Percentiles rank a stretch among this genome's conserved stretches.
Evolutionary conservation across 2,329 filamentous ascomycete genomes (phyloP).

Genomic region (Didymella keratinophila): DNA sequence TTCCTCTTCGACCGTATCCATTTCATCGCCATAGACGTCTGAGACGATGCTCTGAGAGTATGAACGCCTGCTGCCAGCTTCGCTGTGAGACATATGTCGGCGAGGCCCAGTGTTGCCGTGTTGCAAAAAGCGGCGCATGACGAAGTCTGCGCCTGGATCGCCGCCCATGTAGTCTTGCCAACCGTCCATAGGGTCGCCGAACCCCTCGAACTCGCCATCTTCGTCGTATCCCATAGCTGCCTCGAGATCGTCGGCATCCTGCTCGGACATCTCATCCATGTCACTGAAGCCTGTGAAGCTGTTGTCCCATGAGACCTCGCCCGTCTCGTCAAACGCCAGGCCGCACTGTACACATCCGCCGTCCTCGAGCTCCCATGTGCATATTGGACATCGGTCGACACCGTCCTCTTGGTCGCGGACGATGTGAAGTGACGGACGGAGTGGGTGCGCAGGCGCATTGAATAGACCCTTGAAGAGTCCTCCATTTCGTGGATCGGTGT

Average conservation of each 20-base stretch:
- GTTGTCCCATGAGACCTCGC: slow-evolving; percentile 49
- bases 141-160: slow-evolving; percentile 40
- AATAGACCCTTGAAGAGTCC: slow-evolving; percentile 72
- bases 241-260: slow-evolving; percentile 50
- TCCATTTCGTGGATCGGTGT: slow-evolving; percentile 56
- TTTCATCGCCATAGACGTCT: slow-evolving; percentile 52
- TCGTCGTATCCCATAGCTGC: slow-evolving; percentile 55
- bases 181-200: slow-evolving; percentile 42
- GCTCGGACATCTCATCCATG: slow-evolving; percentile 54
- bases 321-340: slow-evolving; percentile 59
- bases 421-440: slow-evolving; percentile 46
- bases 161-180: slow-evolving; percentile 44
- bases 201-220: slow-evolving; percentile 45
- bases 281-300: slow-evolving; percentile 56
- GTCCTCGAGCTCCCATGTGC: slow-evolving; percentile 70
- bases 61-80: slow-evolving; percentile 51
- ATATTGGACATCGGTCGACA: slow-evolving; percentile 68
- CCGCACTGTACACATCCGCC: slow-evolving; percentile 64
- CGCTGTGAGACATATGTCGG: slow-evolving; percentile 52
- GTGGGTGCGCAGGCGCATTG: slow-evolving; percentile 40
- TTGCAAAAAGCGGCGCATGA: slow-evolving; percentile 46
- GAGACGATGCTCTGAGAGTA: slow-evolving; percentile 53
- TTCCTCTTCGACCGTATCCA: slow-evolving; percentile 54
- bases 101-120: slow-evolving; percentile 39
- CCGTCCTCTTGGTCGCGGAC: slow-evolving; percentile 66